Percentiles rank a stretch among this genome's conserved stretches.
These are phyloP conservation scores for Astrephomene gubernaculifera DNA, from an alignment of 139 green algal genomes.

Conservation along the genomic window DNA sequence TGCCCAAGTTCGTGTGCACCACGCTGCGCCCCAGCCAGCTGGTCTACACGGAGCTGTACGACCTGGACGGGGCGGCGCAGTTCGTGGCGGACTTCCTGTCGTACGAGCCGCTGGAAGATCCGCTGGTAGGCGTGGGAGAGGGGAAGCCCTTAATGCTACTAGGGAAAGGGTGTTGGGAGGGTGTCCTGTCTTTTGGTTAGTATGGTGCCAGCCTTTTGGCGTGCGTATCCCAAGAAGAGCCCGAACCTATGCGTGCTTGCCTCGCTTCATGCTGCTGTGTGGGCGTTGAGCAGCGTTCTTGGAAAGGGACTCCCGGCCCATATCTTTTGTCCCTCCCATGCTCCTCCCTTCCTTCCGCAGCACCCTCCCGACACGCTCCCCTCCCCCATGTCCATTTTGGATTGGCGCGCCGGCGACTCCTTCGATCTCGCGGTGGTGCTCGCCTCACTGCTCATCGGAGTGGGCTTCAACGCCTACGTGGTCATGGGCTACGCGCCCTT, in stretches of 20 bases:
- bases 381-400: conserved; percentile 75
- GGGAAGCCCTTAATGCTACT: too few relatives aligned
- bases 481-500: conserved; percentile 70
- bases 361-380: conserved; percentile 78
- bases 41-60: conserved; percentile 65
- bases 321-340: too few relatives aligned
- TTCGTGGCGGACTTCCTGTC: conserved; percentile 87
- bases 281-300: too few relatives aligned
- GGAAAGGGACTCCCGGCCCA: too few relatives aligned
- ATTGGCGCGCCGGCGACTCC: conserved; percentile 80
- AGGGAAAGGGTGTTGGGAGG: too few relatives aligned
- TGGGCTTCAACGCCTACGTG: conserved; percentile 87
- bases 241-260: too few relatives aligned
- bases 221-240: too few relatives aligned
- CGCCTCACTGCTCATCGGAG: conserved; percentile 76
- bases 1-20: conserved; percentile 87
- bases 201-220: too few relatives aligned
- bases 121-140: conserved; percentile 58
- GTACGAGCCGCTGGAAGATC: conserved; percentile 85
- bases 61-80: conserved; percentile 71
- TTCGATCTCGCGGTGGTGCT: conserved; percentile 87
- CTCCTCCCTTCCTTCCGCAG: not conserved
- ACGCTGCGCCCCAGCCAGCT: conserved; percentile 74
- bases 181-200: too few relatives aligned
- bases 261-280: too few relatives aligned